These are phyloP conservation scores for Panaeolus cyanescens DNA, from an alignment of 768 basidiomycete genomes.

Conservation along the genomic window DNA sequence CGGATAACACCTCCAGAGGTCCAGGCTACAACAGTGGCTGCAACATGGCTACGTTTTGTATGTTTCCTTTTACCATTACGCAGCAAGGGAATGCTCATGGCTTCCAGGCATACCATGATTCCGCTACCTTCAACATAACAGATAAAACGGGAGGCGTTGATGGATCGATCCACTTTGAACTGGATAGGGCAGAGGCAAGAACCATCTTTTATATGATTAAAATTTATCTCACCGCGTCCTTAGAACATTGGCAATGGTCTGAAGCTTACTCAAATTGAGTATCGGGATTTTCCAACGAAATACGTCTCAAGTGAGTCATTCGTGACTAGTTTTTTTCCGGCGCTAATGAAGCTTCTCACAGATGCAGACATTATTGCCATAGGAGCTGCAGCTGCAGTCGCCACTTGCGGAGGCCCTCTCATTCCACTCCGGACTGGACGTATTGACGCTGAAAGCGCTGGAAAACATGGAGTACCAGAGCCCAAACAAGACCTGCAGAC, in stretches of 20 bases:
- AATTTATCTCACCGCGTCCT: neutral
- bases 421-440: slow-evolving; percentile 45
- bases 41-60: slow-evolving; percentile 43
- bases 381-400: slow-evolving; percentile 36
- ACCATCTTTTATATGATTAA: neutral
- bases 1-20: slow-evolving; percentile 28
- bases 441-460: slow-evolving; percentile 39
- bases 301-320: slow-evolving; percentile 37
- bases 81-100: slow-evolving; percentile 1
- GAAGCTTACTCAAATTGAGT: slow-evolving; percentile 34
- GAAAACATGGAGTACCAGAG: slow-evolving; percentile 40
- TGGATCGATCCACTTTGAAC: slow-evolving; percentile 41
- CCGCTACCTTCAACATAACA: slow-evolving; percentile 35
- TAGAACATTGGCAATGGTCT: slow-evolving; percentile 45
- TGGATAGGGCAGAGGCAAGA: slow-evolving; percentile 34
- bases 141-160: slow-evolving; percentile 43
- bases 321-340: neutral
- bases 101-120: slow-evolving; percentile 42
- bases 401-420: slow-evolving; percentile 45
- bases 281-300: slow-evolving; percentile 36
- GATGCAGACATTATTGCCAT: slow-evolving; percentile 46
- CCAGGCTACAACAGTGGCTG: slow-evolving; percentile 33
- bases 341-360: slow-evolving; percentile 10
- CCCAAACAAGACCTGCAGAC: slow-evolving; percentile 37
- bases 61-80: slow-evolving; percentile 7